Evolutionary conservation across 1,139 yeast genomes (phyloP).

Genomic region (Debaryomyces robertsiae): DNA sequence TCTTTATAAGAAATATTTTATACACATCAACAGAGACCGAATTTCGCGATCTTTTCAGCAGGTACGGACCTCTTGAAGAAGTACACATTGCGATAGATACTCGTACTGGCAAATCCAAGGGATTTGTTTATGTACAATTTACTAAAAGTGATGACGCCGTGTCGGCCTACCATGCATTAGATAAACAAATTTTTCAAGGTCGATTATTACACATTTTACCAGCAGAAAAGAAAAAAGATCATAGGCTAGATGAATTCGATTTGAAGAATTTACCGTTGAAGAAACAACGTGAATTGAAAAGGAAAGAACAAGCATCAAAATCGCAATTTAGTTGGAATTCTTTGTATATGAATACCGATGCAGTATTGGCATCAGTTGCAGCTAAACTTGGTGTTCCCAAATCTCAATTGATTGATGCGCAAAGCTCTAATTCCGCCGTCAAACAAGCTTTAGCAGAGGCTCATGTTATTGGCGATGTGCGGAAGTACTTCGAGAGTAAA

Average conservation of each 20-base stretch:
- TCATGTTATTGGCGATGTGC: constrained; percentile 88
- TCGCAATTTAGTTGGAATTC: constrained; percentile 95
- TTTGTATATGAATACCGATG: constrained; percentile 84
- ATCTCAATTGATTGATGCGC: constrained; percentile 83
- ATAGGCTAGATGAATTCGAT: constrained; percentile 85
- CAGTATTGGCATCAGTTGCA: constrained; percentile 90
- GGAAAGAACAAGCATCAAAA: constrained; percentile 81
- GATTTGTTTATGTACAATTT: constrained; percentile 86
- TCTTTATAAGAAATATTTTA: constrained; percentile 83
- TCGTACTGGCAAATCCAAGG: constrained; percentile 87
- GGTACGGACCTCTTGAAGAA: constrained; percentile 66
- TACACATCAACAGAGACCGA: constrained; percentile 84
- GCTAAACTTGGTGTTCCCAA: constrained; percentile 79
- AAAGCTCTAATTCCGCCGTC: constrained; percentile 87
- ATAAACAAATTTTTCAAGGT: constrained; percentile 92
- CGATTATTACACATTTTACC: constrained; percentile 88
- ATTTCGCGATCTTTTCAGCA: constrained; percentile 57
- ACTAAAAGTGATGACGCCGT: constrained; percentile 69
- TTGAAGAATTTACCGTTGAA: constrained; percentile 87
- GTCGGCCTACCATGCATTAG: constrained; percentile 69
- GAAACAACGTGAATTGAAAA: constrained; percentile 83
- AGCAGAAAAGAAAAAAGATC: constrained; percentile 77
- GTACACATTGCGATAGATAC: constrained; percentile 93
- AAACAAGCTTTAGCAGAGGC: constrained; percentile 98
- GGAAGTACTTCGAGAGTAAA: constrained; percentile 78